A percentile compares a stretch with the other conserved stretches of the same genome.
Evolutionary conservation across 2,329 filamentous ascomycete genomes (phyloP).

Genomic region (Hymenoscyphus scutula): DNA sequence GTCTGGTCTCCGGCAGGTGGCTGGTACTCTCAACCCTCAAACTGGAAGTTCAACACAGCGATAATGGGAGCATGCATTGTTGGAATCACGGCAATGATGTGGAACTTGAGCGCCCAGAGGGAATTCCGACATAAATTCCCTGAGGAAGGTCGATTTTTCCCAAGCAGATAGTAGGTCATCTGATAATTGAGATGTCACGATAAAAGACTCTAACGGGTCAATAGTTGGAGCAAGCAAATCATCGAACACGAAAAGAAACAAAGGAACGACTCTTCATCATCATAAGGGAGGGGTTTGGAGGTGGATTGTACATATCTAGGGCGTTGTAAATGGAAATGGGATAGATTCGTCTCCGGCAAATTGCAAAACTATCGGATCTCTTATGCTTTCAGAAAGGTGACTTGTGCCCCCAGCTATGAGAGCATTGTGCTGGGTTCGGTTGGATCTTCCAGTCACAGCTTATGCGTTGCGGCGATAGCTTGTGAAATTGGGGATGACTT

Average conservation of each 20-base stretch:
- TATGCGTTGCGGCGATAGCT: background rate
- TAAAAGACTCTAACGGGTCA: constrained; percentile 18
- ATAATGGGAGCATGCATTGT: constrained; percentile 67
- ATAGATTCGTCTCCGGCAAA: background rate
- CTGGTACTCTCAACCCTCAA: constrained; percentile 92
- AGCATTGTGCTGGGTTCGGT: background rate
- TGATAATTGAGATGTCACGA: background rate
- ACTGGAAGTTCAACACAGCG: constrained; percentile 92
- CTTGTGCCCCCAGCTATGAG: background rate
- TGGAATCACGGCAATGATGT: constrained; percentile 66
- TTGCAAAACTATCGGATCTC: background rate
- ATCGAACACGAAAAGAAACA: constrained; percentile 62
- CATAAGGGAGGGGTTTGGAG: constrained; percentile 5
- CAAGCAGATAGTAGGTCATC: constrained; percentile 74
- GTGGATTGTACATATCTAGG: constrained; percentile 33
- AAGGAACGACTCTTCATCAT: constrained; percentile 20
- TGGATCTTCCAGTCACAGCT: background rate
- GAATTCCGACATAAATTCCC: constrained; percentile 75
- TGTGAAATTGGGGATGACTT: background rate
- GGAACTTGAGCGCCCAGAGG: constrained; percentile 70
- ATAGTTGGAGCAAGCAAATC: constrained; percentile 70
- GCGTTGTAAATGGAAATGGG: constrained; percentile 25
- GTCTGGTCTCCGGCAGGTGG: constrained; percentile 98
- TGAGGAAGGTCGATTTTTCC: constrained; percentile 73
- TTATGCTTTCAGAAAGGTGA: background rate